These are phyloP conservation scores for Rubroboletus pulcherrimus DNA, from an alignment of 768 basidiomycete species.

Conservation along the genomic window DNA sequence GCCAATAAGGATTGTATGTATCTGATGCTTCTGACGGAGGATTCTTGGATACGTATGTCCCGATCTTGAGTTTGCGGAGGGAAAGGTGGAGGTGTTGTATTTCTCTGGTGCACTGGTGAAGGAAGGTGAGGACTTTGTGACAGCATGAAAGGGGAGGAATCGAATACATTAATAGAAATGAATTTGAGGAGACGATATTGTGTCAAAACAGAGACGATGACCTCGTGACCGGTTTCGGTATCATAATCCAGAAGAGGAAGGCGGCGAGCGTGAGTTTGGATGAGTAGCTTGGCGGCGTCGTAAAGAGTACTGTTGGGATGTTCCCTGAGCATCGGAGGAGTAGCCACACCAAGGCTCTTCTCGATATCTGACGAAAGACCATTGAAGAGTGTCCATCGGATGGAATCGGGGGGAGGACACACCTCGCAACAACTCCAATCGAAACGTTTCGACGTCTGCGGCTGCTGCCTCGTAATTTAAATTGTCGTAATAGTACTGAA, in stretches of 20 bases:
- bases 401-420: constrained; percentile 23
- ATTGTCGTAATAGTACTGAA: constrained; percentile 95
- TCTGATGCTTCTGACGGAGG: constrained; percentile 44
- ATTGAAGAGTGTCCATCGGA: constrained; percentile 7
- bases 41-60: constrained; percentile 77
- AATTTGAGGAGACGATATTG: constrained; percentile 98
- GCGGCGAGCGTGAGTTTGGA: constrained; percentile 92
- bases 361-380: constrained; percentile 71
- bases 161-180: constrained; percentile 89
- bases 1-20: constrained; percentile 73
- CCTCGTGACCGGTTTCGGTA: constrained; percentile 90
- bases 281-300: constrained; percentile 85
- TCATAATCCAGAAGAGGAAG: constrained; percentile 92
- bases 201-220: constrained; percentile 92
- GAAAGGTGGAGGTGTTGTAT: constrained; percentile 76
- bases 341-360: constrained; percentile 83
- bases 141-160: neutral
- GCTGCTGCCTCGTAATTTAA: constrained; percentile 78
- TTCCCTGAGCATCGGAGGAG: constrained; percentile 85
- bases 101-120: constrained; percentile 74
- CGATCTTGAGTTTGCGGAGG: constrained; percentile 84
- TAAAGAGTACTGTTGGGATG: constrained; percentile 86
- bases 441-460: constrained; percentile 88
- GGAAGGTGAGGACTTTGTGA: constrained; percentile 8
- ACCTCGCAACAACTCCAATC: constrained; percentile 88